Base-by-base conservation (phyloP, 176 grass and related monocot genomes). In the Poa annua region DNA sequence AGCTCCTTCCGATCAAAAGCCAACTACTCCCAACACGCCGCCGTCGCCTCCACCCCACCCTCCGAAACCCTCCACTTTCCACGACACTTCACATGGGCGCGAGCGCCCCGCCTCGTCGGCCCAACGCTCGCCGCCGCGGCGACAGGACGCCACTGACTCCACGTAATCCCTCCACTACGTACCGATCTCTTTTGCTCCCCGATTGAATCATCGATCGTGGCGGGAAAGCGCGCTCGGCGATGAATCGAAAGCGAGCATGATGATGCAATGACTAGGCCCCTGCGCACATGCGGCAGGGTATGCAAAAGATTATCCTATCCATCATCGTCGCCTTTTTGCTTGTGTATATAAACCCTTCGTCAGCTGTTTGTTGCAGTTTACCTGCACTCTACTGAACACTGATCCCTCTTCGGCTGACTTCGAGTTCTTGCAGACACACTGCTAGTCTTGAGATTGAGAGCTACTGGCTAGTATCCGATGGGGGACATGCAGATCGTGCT, bases 401-500 rank as follows among this genome's bases (percentile, higher is more conserved):
- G 34, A 19, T 77, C 49, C 61, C 21, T 70, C 48, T 91, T 59
- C 11, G 19, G 53, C 41, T 77, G 9, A 52, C 44, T 44, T 82
- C 17, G 79, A 26, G 71, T 60, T 48, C 71, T 34, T 50, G 44
- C 55, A 1, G 44, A 25, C 7, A 48, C 42, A 17, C 15, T 16
- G 21, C 69, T 72, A 19, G 29, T 66, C 13, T 15, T 48, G 12
- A 13, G 45, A 4, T 20, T 5, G 16, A 16, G 53, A 19, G 14
- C 2, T 36, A 35, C 47, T 69, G 4, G 19, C n/a, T 47, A 25
- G 63, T 29, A 33, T 41, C 55, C 45, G 29, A 98, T 95, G 96
- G 87, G 82, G 16, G 85, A 91, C 79, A 85, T 93, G 90, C 92
- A 93, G 49, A 95, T 98, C 66, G 88, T 98, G 67, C 82, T 94